Evolutionary conservation across 1,284 basidiomycete species (phyloP).

Genomic region (Volvariella surrecta): DNA sequence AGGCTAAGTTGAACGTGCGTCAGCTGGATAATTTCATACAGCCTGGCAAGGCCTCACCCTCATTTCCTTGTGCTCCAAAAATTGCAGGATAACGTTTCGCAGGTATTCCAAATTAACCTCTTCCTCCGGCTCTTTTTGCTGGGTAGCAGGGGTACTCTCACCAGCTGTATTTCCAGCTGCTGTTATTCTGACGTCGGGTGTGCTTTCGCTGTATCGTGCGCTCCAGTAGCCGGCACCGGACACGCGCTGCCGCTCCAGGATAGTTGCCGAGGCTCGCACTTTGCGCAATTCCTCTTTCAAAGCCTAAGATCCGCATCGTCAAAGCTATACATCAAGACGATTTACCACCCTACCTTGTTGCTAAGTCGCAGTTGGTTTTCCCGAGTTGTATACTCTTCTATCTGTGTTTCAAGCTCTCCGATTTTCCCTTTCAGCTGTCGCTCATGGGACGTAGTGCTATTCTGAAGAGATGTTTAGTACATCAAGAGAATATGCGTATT

Average conservation of each 20-base stretch:
- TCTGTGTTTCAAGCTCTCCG: slow-evolving; percentile 40
- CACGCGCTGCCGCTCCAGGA: slow-evolving; percentile 84
- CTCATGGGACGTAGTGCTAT: slow-evolving; percentile 31
- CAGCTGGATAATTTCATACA: not conserved
- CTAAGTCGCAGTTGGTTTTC: slow-evolving; percentile 59
- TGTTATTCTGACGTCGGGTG: slow-evolving; percentile 32
- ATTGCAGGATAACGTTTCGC: slow-evolving; percentile 89
- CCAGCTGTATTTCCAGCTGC: slow-evolving; percentile 35
- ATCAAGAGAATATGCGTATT: not conserved
- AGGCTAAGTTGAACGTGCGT: slow-evolving; percentile 39
- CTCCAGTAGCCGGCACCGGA: slow-evolving; percentile 94
- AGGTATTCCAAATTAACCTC: slow-evolving; percentile 95
- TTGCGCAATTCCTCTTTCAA: slow-evolving; percentile 89
- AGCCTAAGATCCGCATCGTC: slow-evolving; percentile 36
- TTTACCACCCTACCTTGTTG: slow-evolving; percentile 54
- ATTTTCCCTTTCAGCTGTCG: slow-evolving; percentile 36
- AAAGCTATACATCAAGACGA: not conserved
- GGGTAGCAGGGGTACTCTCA: slow-evolving; percentile 33
- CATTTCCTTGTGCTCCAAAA: slow-evolving; percentile 43
- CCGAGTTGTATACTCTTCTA: slow-evolving; percentile 56
- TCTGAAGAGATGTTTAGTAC: slow-evolving; percentile 24
- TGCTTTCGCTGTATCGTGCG: slow-evolving; percentile 30
- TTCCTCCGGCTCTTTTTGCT: slow-evolving; percentile 61
- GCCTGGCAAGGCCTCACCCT: slow-evolving; percentile 17
- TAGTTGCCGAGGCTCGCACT: slow-evolving; percentile 81